Percentiles rank a stretch among this genome's conserved stretches.
These are phyloP conservation scores for Bipolaris bicolor DNA, from an alignment of 2,329 filamentous ascomycete species.

Conservation along the genomic window DNA sequence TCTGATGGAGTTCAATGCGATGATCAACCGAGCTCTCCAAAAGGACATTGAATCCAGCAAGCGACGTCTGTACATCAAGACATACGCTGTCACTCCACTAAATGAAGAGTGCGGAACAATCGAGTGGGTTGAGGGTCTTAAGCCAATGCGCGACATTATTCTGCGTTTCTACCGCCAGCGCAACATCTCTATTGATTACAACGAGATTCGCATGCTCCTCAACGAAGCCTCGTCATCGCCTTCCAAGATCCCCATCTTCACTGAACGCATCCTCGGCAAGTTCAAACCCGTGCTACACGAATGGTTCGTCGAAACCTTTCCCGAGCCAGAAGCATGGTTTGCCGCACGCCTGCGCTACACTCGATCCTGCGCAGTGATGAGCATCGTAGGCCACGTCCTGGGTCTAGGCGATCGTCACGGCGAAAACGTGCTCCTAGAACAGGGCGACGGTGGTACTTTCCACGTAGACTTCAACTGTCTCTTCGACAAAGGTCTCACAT, in stretches of 20 bases:
- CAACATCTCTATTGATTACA: conserved; percentile 68
- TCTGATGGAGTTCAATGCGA: conserved; percentile 98
- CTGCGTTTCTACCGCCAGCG: conserved; percentile 77
- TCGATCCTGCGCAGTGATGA: conserved; percentile 95
- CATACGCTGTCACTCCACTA: conserved; percentile 93
- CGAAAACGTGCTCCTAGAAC: conserved; percentile 94
- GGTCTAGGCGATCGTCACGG: conserved; percentile 93
- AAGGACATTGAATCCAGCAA: conserved; percentile 89
- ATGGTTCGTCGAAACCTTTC: conserved; percentile 96
- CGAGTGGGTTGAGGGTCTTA: conserved; percentile 97
- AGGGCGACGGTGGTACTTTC: conserved; percentile 90
- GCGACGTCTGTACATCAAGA: conserved; percentile 84
- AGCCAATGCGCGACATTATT: conserved; percentile 90
- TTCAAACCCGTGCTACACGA: conserved; percentile 87
- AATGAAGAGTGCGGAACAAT: conserved; percentile 98
- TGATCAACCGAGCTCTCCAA: conserved; percentile 95
- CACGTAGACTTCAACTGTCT: conserved; percentile 99
- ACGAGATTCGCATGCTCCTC: conserved; percentile 67
- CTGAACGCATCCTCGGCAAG: conserved; percentile 67
- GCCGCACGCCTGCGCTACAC: conserved; percentile 86
- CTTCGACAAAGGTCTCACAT: conserved; percentile 96
- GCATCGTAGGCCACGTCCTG: conserved; percentile 96
- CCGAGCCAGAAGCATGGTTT: conserved; percentile 92
- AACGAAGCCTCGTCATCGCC: conserved; percentile 69
- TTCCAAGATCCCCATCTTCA: conserved; percentile 74